These are phyloP conservation scores for Saccharomycopsis lassenensis DNA, from an alignment of 805 yeast genomes.

Conservation along the genomic window DNA sequence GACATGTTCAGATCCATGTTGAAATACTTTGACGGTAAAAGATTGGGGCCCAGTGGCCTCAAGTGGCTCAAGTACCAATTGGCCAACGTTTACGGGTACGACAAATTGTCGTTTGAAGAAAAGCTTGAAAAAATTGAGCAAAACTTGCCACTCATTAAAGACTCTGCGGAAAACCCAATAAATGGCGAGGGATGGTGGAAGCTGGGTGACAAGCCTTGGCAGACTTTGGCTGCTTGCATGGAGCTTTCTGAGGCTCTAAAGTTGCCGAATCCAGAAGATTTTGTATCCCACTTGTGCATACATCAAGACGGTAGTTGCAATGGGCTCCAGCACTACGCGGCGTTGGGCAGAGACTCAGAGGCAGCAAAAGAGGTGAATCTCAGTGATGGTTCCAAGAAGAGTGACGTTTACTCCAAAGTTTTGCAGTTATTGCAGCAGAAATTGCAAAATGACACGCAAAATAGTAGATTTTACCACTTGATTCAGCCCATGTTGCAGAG, in stretches of 20 bases:
- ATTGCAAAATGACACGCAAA: constrained; percentile 46
- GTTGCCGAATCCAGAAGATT: constrained; percentile 38
- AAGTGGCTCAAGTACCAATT: constrained; percentile 52
- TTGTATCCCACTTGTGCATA: constrained; percentile 41
- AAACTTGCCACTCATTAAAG: constrained; percentile 32
- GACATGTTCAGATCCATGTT: constrained; percentile 50
- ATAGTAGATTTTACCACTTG: too few relatives aligned
- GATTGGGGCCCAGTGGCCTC: constrained; percentile 41
- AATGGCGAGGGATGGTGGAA: constrained; percentile 42
- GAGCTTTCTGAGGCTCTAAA: constrained; percentile 41
- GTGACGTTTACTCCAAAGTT: constrained; percentile 50
- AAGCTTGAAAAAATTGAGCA: constrained; percentile 39
- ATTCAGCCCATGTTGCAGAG: constrained; percentile 29
- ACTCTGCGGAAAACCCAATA: constrained; percentile 38
- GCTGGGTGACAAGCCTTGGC: constrained; percentile 53
- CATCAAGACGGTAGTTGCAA: constrained; percentile 64
- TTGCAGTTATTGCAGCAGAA: constrained; percentile 35
- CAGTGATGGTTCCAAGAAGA: constrained; percentile 44
- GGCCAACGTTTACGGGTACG: constrained; percentile 49
- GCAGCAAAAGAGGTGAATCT: constrained; percentile 56
- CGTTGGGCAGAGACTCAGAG: constrained; percentile 56
- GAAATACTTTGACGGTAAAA: constrained; percentile 48
- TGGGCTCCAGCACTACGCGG: constrained; percentile 62
- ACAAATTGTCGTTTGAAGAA: constrained; percentile 41
- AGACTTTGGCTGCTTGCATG: constrained; percentile 43